A percentile compares a stretch with the other conserved stretches of the same genome.
Conservation (phyloP, 116 monocot species). For the Dioscorea cayenensis region DNA sequence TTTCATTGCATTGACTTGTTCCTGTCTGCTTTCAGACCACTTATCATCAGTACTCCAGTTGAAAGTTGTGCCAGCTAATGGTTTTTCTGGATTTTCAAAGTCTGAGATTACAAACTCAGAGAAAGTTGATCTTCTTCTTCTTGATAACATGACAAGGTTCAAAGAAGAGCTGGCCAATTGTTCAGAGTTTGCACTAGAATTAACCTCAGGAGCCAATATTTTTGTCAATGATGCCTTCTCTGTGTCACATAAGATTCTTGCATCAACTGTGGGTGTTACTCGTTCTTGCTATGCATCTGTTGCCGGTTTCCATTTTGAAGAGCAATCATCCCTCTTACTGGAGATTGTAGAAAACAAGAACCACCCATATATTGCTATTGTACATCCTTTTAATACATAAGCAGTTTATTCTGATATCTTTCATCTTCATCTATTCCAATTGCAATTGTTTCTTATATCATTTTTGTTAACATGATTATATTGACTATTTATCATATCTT, state of each 20-base stretch:
- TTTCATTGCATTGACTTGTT: not conserved
- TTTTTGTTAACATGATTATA: too few species aligned
- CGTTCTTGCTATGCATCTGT: constrained; percentile 73
- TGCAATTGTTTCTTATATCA: too few species aligned
- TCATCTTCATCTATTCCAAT: too few species aligned
- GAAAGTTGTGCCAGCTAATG: constrained; percentile 49
- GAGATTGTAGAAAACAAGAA: constrained; percentile 31
- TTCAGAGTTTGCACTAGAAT: constrained; percentile 48
- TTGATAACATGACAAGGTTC: constrained; percentile 62
- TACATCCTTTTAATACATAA: constrained; percentile 20
- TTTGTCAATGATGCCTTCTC: constrained; percentile 91
- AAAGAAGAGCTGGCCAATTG: constrained; percentile 80
- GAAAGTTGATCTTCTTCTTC: constrained; percentile 53
- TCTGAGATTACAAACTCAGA: constrained; percentile 17
- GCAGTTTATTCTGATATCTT: too few species aligned
- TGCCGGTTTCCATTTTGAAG: constrained; percentile 94
- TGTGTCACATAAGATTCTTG: constrained; percentile 77
- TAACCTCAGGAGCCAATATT: constrained; percentile 54
- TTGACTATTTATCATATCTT: too few species aligned
- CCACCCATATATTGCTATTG: constrained; percentile 74
- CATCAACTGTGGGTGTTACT: constrained; percentile 84
- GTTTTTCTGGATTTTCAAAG: constrained; percentile 15
- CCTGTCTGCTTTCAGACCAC: constrained; percentile 41
- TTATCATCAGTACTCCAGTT: constrained; percentile 67
- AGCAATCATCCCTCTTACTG: constrained; percentile 35